These are phyloP conservation scores for Apiotrichum sp. DNA, from an alignment of 1,284 basidiomycete species.

Conservation along the genomic window DNA sequence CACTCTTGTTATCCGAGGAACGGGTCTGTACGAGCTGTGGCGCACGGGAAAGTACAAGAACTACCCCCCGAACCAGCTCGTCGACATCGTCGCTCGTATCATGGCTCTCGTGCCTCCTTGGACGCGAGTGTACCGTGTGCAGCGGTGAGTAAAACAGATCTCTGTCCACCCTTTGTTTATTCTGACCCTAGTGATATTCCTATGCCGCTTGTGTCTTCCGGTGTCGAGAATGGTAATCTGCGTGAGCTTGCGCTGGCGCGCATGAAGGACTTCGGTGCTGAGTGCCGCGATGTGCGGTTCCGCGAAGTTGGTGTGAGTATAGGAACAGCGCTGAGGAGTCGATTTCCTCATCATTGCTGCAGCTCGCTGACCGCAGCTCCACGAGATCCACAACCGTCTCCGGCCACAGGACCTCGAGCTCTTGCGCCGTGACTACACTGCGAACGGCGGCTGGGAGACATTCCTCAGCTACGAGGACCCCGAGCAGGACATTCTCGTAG, in stretches of 20 bases:
- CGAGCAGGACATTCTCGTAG: conserved; percentile 91
- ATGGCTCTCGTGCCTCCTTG: conserved; percentile 96
- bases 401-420: conserved; percentile 94
- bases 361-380: conserved; percentile 57
- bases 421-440: conserved; percentile 91
- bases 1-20: conserved; percentile 95
- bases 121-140: conserved; percentile 97
- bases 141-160: conserved; percentile 56
- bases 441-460: conserved; percentile 98
- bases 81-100: conserved; percentile 94
- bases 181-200: conserved; percentile 74
- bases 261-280: conserved; percentile 98
- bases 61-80: conserved; percentile 95
- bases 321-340: background rate
- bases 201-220: conserved; percentile 86
- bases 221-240: conserved; percentile 97
- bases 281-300: conserved; percentile 94
- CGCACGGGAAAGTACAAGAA: conserved; percentile 96
- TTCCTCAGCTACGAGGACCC: conserved; percentile 99
- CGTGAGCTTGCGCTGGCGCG: conserved; percentile 92
- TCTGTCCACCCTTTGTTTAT: too few relatives aligned
- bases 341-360: background rate
- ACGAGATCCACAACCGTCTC: conserved; percentile 98
- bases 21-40: conserved; percentile 95
- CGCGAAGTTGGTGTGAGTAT: conserved; percentile 89